Conservation (phyloP, 2,329 filamentous ascomycete genomes). For the Botryosphaeria dothidea region DNA sequence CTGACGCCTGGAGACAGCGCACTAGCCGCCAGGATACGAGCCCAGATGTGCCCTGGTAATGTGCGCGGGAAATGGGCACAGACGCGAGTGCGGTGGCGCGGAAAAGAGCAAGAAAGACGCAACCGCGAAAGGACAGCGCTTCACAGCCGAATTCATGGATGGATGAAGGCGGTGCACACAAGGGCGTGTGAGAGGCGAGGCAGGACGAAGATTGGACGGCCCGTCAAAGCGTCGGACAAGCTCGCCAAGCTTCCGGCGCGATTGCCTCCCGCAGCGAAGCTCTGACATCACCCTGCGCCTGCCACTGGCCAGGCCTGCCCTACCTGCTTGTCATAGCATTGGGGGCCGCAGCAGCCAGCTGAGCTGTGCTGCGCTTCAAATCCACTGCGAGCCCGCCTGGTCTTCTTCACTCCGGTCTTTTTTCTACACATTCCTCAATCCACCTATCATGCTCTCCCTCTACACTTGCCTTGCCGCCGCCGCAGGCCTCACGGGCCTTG, state of each 20-base stretch:
- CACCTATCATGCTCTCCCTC: constrained; percentile 1
- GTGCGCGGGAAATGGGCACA: background rate
- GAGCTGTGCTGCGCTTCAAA: background rate
- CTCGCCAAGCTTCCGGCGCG: background rate
- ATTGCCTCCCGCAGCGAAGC: background rate
- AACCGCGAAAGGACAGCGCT: too few relatives aligned
- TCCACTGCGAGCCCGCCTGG: background rate
- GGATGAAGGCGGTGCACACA: background rate
- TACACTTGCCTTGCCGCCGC: background rate
- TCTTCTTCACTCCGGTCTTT: background rate
- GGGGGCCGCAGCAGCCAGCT: background rate
- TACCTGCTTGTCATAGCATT: background rate
- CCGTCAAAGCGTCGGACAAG: background rate
- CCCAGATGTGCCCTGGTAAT: background rate
- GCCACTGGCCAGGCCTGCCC: background rate
- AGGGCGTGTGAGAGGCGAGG: background rate
- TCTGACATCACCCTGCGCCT: constrained; percentile 2
- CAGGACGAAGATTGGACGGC: background rate
- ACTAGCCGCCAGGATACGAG: background rate
- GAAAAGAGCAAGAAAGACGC: too few relatives aligned
- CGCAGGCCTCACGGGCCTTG: constrained; percentile 3
- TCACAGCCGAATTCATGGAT: too few relatives aligned
- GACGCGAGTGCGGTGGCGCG: too few relatives aligned
- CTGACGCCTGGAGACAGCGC: background rate
- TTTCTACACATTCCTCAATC: background rate